Evolutionary conservation across 2,329 filamentous ascomycete genomes (phyloP), one percentile per base, ranked within the genome.

Genomic region (Magnaporthiopsis poae): DNA sequence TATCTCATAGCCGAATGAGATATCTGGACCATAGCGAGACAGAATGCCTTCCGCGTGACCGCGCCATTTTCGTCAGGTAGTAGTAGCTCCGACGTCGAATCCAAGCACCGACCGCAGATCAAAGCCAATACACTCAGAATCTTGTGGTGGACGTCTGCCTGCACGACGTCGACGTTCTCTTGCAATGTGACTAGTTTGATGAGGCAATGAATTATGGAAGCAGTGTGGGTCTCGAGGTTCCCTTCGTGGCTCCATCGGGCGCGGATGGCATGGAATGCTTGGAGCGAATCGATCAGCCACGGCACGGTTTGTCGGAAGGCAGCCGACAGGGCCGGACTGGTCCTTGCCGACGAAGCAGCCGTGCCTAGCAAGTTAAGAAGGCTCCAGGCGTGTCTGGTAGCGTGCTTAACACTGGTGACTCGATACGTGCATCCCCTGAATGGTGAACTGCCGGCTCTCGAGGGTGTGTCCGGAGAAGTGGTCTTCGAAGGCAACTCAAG

Each of bases 281-380:
- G 75, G 69, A 80, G 74, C 8, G 77, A 77, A 70, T 86, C 84
- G 67, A 84, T 73, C 15, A 85, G 73, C 82, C 82, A 85, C 15
- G 80, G 77, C 0, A 77, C 72, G 67, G 76, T 68, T 80, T 80
- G 25, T 74, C 74, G 64, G 79, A 78, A 67, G 73, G 60, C 5
- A 9, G 64, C 60, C 33, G 64, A 46, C 25, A 65, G 36, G 27
- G 59, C 64, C 18, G 25, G 56, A 74, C 21, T 75, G 5, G 73
- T 65, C 25, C 75, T 74, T n/a, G 73, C 71, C 12, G 75, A 77
- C 9, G 76, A 62, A 5, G 81, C 70, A 29, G 78, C 77, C 65
- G 78, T 76, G 12, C 78, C 75, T 13, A 85, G 71, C 11, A 84
- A 76, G 18, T 75, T 76, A 13, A 80, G 72, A 25, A 86, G 71